Conservation (phyloP, 2,329 filamentous ascomycete genomes). For the Xylaria sp. region DNA sequence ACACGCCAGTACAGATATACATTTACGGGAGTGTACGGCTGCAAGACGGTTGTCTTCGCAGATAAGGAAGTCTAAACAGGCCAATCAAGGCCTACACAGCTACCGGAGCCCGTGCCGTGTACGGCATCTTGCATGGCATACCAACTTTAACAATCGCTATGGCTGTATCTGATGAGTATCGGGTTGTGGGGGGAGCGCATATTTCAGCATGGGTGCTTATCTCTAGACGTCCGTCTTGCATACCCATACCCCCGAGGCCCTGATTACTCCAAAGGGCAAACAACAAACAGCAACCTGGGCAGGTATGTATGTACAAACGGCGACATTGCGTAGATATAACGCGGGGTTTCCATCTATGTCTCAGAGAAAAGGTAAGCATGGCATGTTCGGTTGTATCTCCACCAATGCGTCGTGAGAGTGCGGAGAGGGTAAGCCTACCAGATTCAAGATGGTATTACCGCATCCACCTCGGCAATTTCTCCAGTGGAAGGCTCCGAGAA, state of each 20-base stretch:
- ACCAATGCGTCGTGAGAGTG: neutral
- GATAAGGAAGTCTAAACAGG: slow-evolving; percentile 8
- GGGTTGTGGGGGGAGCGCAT: slow-evolving; percentile 18
- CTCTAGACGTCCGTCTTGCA: slow-evolving; percentile 8
- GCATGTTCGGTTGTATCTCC: neutral
- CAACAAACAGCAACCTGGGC: neutral
- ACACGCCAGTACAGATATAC: neutral
- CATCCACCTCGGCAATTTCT: neutral
- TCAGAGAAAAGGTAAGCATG: neutral
- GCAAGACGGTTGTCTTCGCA: neutral
- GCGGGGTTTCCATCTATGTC: neutral
- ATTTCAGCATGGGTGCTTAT: slow-evolving; percentile 25
- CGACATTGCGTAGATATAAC: neutral
- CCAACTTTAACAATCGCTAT: neutral
- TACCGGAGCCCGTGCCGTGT: neutral
- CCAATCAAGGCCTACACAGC: slow-evolving; percentile 9
- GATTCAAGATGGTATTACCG: neutral
- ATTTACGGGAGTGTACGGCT: neutral
- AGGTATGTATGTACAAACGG: slow-evolving; percentile 16
- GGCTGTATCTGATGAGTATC: neutral
- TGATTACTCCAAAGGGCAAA: neutral
- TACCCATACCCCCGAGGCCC: neutral
- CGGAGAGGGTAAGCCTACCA: neutral
- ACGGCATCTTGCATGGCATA: slow-evolving; percentile 2
- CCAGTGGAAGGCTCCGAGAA: neutral